Base-by-base conservation (phyloP, 495 filamentous ascomycete species). In the Daldinia grandis region DNA sequence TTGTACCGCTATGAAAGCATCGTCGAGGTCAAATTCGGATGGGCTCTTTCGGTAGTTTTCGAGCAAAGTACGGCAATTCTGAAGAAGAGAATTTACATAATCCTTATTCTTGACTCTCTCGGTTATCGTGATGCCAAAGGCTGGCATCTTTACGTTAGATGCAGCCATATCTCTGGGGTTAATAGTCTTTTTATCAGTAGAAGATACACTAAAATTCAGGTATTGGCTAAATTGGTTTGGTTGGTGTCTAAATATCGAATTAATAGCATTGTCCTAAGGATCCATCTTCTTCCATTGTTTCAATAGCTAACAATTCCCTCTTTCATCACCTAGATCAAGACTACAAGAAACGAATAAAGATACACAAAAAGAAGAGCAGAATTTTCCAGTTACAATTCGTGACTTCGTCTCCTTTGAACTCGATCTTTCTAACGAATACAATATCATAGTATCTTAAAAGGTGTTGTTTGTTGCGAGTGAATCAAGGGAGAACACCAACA, bases 11-110 rank as follows among this genome's bases (percentile, higher is more conserved):
- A 35, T 17, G 25, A 10, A 28, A 14, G 64, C 60, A 19, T 68
- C 56, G 3, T 38, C 28, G 2, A 64, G 37, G 15, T 50, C 55
- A 14, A 56, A 35, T 0, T 73, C 78, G 81, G 84, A 31, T 67
- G 71, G 63, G 66, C 57, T 15, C 70, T 64, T 38, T 83, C 79
- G 0, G 81, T 87, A 62, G 10, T 30, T 37, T 14, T 60, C 31
- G 10, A 72, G 64, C 33, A 68, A 25, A 17, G 60, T 21, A 12
- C 7, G 30, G 25, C 64, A 64, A 15, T 38, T 47, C 5, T 8
- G 9, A 17, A 72, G 60, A 8, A 51, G 54, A 14, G 56, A 17
- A 25, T 51, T 55, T 35, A 72, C 50, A 31, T 67, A 25, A 5
- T 31, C 17, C 3, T 31, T 21, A 44, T 67, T 68, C 5, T 68